Evolutionary conservation across 2,329 filamentous ascomycete species (phyloP).

Genomic region (Fusarium musae): DNA sequence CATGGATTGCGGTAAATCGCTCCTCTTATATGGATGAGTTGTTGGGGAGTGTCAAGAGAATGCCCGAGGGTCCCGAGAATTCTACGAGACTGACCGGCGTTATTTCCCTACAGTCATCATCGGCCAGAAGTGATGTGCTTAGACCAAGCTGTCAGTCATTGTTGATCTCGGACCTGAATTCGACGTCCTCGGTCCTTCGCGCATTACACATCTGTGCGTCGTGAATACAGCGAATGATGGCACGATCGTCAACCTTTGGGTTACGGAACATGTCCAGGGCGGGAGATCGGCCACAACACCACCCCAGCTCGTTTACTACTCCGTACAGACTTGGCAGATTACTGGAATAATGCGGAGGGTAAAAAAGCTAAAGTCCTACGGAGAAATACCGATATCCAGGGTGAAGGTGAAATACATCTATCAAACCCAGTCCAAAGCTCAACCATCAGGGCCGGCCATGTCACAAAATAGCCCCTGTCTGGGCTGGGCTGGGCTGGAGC

Average conservation of each 20-base stretch:
- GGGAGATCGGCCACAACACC: constrained; percentile 33
- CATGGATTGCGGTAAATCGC: not conserved
- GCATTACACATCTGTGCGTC: not conserved
- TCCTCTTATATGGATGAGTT: not conserved
- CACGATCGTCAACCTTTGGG: not conserved
- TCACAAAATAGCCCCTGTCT: constrained; percentile 13
- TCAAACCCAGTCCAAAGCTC: constrained; percentile 25
- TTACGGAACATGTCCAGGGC: not conserved
- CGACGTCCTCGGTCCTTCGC: not conserved
- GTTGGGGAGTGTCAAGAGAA: constrained; percentile 1
- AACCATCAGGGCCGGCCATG: constrained; percentile 35
- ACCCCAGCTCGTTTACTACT: not conserved
- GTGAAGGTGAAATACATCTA: constrained; percentile 4
- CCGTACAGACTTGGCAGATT: not conserved
- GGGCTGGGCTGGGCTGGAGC: not conserved
- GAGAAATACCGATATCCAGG: not conserved
- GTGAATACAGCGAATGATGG: not conserved
- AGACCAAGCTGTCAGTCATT: not conserved
- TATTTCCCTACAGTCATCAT: not conserved
- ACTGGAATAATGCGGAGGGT: constrained; percentile 6
- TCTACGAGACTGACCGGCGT: not conserved
- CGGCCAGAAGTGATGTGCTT: not conserved
- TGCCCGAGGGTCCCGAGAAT: constrained; percentile 1
- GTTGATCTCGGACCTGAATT: not conserved
- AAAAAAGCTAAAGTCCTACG: constrained; percentile 1